phyloP scores from a whole-genome alignment of 331 rosid species.

The Stylosanthes scabra region DNA sequence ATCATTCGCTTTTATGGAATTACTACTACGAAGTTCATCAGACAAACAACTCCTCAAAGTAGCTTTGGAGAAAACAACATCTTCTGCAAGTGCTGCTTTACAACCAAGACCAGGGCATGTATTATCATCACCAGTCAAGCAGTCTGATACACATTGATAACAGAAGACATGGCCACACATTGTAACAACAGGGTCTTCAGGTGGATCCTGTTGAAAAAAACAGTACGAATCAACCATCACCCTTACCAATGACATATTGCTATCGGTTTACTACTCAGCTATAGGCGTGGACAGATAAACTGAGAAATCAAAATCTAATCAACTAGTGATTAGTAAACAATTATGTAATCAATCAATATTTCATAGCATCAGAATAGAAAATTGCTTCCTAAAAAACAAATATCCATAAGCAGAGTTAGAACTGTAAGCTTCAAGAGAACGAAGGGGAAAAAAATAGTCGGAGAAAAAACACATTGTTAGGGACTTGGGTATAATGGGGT shows the following conservation, averaged over 20 bases:
- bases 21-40: conserved; percentile 59
- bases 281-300: neutral
- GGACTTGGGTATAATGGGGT: too few relatives aligned
- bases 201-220: conserved; percentile 81
- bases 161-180: conserved; percentile 98
- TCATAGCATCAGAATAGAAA: neutral
- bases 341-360: neutral
- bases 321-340: neutral
- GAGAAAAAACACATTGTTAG: neutral
- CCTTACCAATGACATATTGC: conserved; percentile 11
- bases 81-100: conserved; percentile 71
- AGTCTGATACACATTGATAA: conserved; percentile 87
- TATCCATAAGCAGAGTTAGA: neutral
- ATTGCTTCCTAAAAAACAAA: too few relatives aligned
- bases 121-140: conserved; percentile 79
- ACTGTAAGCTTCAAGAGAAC: neutral
- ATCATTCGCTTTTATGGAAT: conserved; percentile 45
- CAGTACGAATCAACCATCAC: conserved; percentile 40
- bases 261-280: conserved; percentile 29
- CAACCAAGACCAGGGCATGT: conserved; percentile 80
- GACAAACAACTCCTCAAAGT: conserved; percentile 79
- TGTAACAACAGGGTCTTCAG: conserved; percentile 84
- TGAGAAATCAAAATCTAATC: conserved; percentile 26
- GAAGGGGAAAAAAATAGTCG: neutral
- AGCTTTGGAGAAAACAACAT: conserved; percentile 77